phyloP scores from a whole-genome alignment of 139 green algal species.

The Chlamydomonas asymmetrica region DNA sequence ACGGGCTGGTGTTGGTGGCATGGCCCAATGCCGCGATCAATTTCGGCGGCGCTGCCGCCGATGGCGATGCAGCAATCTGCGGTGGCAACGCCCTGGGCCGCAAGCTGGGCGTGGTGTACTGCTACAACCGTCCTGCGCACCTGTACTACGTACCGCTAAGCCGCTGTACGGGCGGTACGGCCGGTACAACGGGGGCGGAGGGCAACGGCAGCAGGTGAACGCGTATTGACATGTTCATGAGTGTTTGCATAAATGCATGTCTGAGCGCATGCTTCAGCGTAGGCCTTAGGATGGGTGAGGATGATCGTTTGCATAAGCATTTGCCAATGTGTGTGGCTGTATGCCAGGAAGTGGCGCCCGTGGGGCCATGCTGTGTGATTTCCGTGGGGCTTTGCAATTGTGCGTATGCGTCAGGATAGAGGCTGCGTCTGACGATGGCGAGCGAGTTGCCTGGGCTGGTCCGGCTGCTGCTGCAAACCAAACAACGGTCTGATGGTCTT shows the following conservation, averaged over 20 bases:
- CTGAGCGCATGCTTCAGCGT: neutral
- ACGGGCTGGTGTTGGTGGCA: constrained; percentile 66
- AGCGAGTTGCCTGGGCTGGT: too few species aligned
- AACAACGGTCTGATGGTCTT: too few species aligned
- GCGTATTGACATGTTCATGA: neutral
- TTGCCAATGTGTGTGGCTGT: too few species aligned
- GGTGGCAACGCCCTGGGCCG: neutral
- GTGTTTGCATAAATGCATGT: neutral
- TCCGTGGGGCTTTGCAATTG: too few species aligned
- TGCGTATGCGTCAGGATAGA: too few species aligned
- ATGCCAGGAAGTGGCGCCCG: too few species aligned
- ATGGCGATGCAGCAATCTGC: constrained; percentile 2
- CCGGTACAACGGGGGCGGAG: neutral
- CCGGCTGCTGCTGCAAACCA: too few species aligned
- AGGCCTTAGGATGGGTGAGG: too few species aligned
- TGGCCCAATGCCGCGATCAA: constrained; percentile 72
- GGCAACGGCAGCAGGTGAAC: neutral
- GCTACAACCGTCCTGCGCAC: constrained; percentile 81
- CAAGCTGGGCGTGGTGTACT: constrained; percentile 86
- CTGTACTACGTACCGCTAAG: constrained; percentile 50
- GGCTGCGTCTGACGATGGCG: too few species aligned
- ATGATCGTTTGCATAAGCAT: too few species aligned
- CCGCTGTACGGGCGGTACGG: neutral
- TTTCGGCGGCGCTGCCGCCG: constrained; percentile 46
- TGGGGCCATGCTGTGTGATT: too few species aligned